Evolutionary conservation across 768 basidiomycete genomes (phyloP).

Genomic region (Panellus pusillus): DNA sequence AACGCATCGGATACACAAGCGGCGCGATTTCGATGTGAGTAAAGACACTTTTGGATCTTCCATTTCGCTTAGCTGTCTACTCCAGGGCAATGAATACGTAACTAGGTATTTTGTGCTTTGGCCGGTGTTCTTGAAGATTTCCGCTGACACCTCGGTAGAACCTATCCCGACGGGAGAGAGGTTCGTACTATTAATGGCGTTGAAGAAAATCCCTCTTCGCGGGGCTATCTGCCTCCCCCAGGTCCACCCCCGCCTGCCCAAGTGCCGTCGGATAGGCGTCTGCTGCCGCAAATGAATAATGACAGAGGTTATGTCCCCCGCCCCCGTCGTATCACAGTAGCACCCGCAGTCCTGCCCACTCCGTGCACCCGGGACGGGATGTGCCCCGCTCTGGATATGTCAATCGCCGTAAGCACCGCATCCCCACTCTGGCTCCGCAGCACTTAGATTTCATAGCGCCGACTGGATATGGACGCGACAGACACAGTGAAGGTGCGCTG

Average conservation of each 20-base stretch:
- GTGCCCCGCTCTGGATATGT: neutral
- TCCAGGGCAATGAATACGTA: constrained; percentile 74
- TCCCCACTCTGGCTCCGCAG: neutral
- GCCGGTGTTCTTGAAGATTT: no score
- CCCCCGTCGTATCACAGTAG: constrained; percentile 19
- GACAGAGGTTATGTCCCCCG: constrained; percentile 13
- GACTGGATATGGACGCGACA: constrained; percentile 9
- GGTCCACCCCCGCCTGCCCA: constrained; percentile 4
- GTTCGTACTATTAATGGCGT: constrained; percentile 69
- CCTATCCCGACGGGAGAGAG: constrained; percentile 66
- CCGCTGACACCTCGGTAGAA: constrained; percentile 18
- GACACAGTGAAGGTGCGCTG: constrained; percentile 17
- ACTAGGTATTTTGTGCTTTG: constrained; percentile 35
- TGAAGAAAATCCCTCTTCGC: constrained; percentile 38
- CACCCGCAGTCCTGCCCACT: constrained; percentile 10
- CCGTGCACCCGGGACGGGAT: neutral
- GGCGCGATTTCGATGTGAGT: constrained; percentile 59
- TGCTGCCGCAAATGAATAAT: constrained; percentile 18
- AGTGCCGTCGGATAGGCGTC: constrained; percentile 9
- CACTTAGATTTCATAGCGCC: constrained; percentile 6
- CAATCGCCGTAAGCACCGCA: neutral
- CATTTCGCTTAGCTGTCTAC: constrained; percentile 5
- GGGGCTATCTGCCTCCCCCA: constrained; percentile 29
- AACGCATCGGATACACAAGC: constrained; percentile 57
- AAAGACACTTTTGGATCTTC: neutral